These are phyloP conservation scores for Coelastrella sp. DNA, from an alignment of 139 green algal species.

Conservation along the genomic window DNA sequence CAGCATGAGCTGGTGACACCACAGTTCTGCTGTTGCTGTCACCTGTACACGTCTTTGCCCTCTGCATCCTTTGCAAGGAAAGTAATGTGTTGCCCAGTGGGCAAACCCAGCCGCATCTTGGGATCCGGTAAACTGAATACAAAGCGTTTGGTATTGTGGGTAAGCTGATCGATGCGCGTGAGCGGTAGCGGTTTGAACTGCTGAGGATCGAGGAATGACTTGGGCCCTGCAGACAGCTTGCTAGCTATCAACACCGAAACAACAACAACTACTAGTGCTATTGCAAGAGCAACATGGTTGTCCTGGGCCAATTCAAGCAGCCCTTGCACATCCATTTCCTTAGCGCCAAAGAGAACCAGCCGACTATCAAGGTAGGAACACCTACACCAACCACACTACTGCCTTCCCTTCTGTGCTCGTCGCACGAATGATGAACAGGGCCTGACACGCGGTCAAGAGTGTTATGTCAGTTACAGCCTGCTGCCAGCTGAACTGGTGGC, in stretches of 20 bases:
- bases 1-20: background rate
- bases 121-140: conserved; percentile 77
- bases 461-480: no score
- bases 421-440: no score
- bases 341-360: no score
- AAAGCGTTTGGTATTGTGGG: conserved; percentile 75
- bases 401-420: no score
- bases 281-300: background rate
- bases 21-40: background rate
- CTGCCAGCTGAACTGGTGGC: no score
- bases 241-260: background rate
- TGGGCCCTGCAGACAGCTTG: conserved; percentile 24
- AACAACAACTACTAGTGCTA: background rate
- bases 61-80: conserved; percentile 70
- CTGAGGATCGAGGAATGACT: conserved; percentile 62
- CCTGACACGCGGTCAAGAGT: no score
- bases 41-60: conserved; percentile 70
- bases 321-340: background rate
- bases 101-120: conserved; percentile 80
- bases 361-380: background rate
- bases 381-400: background rate
- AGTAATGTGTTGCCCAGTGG: conserved; percentile 88
- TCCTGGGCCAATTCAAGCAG: conserved; percentile 4
- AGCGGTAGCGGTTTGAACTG: conserved; percentile 66
- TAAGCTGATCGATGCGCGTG: conserved; percentile 61